Evolutionary conservation across 139 green algal genomes (phyloP).

Genomic region (Tetradesmus lagerheimii): DNA sequence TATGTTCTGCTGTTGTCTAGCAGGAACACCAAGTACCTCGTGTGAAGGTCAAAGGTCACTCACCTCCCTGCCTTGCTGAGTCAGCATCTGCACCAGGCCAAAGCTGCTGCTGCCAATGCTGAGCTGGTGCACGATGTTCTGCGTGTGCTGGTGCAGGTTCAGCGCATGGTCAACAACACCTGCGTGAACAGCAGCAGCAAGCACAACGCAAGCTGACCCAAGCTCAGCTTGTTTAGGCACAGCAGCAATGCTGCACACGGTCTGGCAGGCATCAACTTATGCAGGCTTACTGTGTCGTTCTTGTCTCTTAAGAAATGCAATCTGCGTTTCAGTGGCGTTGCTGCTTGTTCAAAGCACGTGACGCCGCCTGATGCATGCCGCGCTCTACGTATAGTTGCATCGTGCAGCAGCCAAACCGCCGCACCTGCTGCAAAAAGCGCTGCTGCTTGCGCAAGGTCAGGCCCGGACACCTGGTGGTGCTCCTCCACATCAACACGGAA

Average conservation of each 20-base stretch:
- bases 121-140: slow-evolving; percentile 35
- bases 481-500: slow-evolving; percentile 59
- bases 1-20: too few species aligned
- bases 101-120: neutral
- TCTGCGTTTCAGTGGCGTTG: too few species aligned
- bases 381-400: neutral
- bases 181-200: neutral
- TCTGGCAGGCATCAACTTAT: too few species aligned
- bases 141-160: slow-evolving; percentile 26
- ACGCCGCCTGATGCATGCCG: too few species aligned
- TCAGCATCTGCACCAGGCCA: slow-evolving; percentile 3
- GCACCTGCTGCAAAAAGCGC: slow-evolving; percentile 30
- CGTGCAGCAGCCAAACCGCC: neutral
- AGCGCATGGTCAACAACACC: slow-evolving; percentile 33
- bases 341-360: too few species aligned
- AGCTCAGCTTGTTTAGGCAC: too few species aligned
- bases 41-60: neutral
- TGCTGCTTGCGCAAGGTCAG: slow-evolving; percentile 27
- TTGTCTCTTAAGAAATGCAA: too few species aligned
- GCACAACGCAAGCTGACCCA: neutral
- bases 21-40: too few species aligned
- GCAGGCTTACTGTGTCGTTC: too few species aligned
- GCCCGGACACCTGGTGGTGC: slow-evolving; percentile 56
- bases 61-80: slow-evolving; percentile 9
- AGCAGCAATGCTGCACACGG: too few species aligned